Conservation (phyloP, 352 stramenopile species). For the Phytophthora syringae region DNA sequence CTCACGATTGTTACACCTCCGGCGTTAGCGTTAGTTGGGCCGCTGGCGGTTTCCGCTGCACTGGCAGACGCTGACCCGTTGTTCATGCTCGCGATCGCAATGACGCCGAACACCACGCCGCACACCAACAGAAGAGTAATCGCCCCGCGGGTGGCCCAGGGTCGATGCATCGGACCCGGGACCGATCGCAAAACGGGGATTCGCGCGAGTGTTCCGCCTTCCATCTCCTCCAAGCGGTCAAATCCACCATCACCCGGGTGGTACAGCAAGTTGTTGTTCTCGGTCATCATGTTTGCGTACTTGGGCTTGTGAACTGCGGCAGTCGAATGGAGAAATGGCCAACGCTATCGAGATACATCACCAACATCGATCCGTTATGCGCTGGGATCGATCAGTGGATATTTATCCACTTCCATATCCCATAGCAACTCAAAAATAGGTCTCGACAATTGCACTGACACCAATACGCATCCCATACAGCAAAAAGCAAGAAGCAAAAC, state of each 20-base stretch:
- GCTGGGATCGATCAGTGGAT: slow-evolving; percentile 16
- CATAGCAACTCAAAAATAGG: slow-evolving; percentile 19
- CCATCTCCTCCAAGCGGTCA: slow-evolving; percentile 37
- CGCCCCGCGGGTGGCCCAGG: slow-evolving; percentile 29
- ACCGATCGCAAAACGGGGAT: slow-evolving; percentile 32
- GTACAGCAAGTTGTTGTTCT: slow-evolving; percentile 39
- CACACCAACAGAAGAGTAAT: slow-evolving; percentile 32
- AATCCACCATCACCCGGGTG: slow-evolving; percentile 24
- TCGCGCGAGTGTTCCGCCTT: slow-evolving; percentile 15
- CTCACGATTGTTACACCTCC: slow-evolving; percentile 9
- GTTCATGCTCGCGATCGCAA: slow-evolving; percentile 21
- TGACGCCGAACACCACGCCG: slow-evolving; percentile 33
- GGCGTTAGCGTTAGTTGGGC: background rate
- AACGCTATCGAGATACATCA: slow-evolving; percentile 2
- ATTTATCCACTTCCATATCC: slow-evolving; percentile 13
- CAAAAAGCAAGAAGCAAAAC: slow-evolving; percentile 6
- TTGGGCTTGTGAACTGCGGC: background rate
- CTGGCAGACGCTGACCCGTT: background rate
- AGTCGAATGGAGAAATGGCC: slow-evolving; percentile 17
- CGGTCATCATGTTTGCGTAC: slow-evolving; percentile 28
- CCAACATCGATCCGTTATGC: slow-evolving; percentile 18
- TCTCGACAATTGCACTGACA: background rate
- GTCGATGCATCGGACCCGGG: slow-evolving; percentile 21
- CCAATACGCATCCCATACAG: slow-evolving; percentile 10
- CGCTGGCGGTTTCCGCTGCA: slow-evolving; percentile 9